Conservation (phyloP, 768 basidiomycete genomes). For the Leccinum disarticulatum region DNA sequence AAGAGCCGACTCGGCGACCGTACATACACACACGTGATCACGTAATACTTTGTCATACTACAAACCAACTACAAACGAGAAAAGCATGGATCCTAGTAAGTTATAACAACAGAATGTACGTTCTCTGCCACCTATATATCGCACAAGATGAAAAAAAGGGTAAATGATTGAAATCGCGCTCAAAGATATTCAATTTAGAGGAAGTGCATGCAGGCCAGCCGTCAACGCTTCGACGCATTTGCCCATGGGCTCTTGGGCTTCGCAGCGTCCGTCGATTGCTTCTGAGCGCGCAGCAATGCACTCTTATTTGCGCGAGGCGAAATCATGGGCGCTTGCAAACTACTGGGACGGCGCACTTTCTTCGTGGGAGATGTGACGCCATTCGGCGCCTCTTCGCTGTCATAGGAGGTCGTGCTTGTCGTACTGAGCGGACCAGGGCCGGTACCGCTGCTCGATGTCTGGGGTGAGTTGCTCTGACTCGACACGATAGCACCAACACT, state of each 20-base stretch:
- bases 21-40: conserved; percentile 13
- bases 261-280: conserved; percentile 44
- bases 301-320: conserved; percentile 72
- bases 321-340: conserved; percentile 59
- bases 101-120: conserved; percentile 2
- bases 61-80: too few relatives aligned
- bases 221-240: conserved; percentile 30
- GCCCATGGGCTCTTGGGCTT: conserved; percentile 36
- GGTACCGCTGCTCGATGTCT: conserved; percentile 27
- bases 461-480: conserved; percentile 27
- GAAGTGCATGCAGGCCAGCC: neutral
- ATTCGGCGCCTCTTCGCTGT: conserved; percentile 22
- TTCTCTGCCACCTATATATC: conserved; percentile 18
- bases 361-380: conserved; percentile 29
- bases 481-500: conserved; percentile 13
- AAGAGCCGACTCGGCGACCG: neutral
- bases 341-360: conserved; percentile 50
- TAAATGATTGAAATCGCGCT: conserved; percentile 20
- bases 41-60: neutral
- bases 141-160: conserved; percentile 11
- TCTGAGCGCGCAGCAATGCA: conserved; percentile 67
- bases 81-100: too few relatives aligned
- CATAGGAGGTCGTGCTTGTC: conserved; percentile 25
- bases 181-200: conserved; percentile 6
- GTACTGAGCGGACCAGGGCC: conserved; percentile 30